Base-by-base conservation (phyloP, 2,329 filamentous ascomycete species). In the Thyridium curvatum region DNA sequence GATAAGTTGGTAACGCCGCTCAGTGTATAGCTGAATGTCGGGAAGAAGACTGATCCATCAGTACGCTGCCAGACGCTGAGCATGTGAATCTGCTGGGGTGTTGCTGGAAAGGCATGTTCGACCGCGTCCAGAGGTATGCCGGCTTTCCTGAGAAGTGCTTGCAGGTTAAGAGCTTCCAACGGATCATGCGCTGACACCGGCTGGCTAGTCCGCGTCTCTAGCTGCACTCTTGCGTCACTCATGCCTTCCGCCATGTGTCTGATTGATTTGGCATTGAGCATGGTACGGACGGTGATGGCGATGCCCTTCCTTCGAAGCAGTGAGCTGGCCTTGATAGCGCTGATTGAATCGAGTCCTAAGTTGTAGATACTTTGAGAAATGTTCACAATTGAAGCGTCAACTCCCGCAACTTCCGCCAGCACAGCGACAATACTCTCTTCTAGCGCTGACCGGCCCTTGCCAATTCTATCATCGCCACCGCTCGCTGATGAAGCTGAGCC, bases 261-360 rank as follows among this genome's bases (percentile, higher is more conserved):
- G 16, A 94, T 69, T 0, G 78, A 87, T 4, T 72, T 68, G 2
- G 81, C 77, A 42, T 67, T 76, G 3, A 94, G 63, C 51, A 95
- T 77, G 30, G 86, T 77, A 32, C 84, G 81, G 3, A 91, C 84
- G 28, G 72, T 71, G 1, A 94, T 58, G 12, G 64, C 59, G 8
- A 95, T 60, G 0, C 70, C 75, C 32, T 70, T 61, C 47, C 76
- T 84, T 32, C 77, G 79, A 4, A 96, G 65, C 8, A 89, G 66
- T 0, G 82, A 74, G 8, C 81, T 79, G 4, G 89, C 79, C 52
- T 93, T 94, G 64, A 96, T 93, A 2, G 88, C 84, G 46, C 83
- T 91, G 57, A 96, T 94, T 0, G 90, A 96, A 56, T 96, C 90
- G 2, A 96, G 75, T 0, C 90, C 90, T 2, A 96, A 71, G 46